Evolutionary conservation across 2,329 filamentous ascomycete genomes (phyloP), one percentile per base, ranked within the genome.

Genomic region (Cercospora zeae-maydis): DNA sequence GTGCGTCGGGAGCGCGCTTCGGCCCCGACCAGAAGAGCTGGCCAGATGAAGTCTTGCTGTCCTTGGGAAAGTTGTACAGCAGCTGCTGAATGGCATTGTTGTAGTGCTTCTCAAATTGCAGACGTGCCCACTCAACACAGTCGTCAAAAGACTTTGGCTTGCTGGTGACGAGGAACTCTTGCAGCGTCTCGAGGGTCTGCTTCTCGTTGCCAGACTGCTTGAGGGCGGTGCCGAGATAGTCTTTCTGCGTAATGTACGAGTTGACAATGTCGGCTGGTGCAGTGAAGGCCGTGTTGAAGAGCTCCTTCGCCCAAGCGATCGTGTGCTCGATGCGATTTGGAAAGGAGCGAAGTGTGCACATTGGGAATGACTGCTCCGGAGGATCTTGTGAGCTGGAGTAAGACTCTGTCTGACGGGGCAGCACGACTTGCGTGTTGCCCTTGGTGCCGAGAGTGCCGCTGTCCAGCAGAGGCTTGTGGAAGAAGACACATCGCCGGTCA

Each of bases 271-370:
- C 92, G 0, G 95, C 90, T 33, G 92, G 92, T 71, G 93, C 95
- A 70, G 96, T 92, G 72, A 98, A 99, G 70, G 89, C 92, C 30
- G 88, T 89, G 79, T 98, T 92, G 79, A 99, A 99, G 68, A 96
- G 85, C 76, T 98, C 95, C 72, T 96, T 91, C 39, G 93, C 89
- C 95, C 95, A 99, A 2, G 95, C 95, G 76, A 99, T 99, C 0
- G 95, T 98, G 78, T 99, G 95, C 79, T 99, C 93, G 72, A 99
- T 99, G 73, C 89, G 89, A 83, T 99, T 99, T 63, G 95, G 95
- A 83, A 99, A 99, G 78, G 93, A 97, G 74, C 91, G 87, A 66
- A 99, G 84, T 4, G 95, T 98, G 78, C 95, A 99, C 93, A 98
- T 98, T 0, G 95, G 95, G 84, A 99, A 98, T 0, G 95, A 96